Evolutionary conservation across 2,329 filamentous ascomycete species (phyloP), one percentile per base, ranked within the genome.

Genomic region (Zymoseptoria passerinii): DNA sequence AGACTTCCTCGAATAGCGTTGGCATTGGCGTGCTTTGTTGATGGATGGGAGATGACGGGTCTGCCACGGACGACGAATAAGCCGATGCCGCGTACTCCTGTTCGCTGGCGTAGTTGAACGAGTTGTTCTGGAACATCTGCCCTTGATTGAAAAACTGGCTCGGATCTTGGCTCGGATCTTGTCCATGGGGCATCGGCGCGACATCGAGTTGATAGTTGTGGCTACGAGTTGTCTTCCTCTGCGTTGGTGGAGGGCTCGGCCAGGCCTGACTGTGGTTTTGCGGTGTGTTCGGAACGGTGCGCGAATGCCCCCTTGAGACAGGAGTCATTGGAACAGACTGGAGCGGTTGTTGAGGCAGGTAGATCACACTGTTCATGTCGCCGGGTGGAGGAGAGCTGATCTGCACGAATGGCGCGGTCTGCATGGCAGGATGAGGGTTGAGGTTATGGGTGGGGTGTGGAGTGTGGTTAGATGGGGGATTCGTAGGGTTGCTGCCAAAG

Each of bases 261-360:
- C 71, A 72, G 59, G 68, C 60, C 56, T 74, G 71, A 18, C 58
- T 59, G 57, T 72, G 67, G 62, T 75, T 75, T 59, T 77, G 75
- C n/a, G 68, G 69, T 66, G 76, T 67, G 73, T 77, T 76, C 61
- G 79, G 78, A 51, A 83, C 81, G 50, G 83, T 82, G 51, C 81
- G 66, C 8, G 70, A 58, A 28, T 69, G 65, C 28, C 61, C 63
- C 40, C 70, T 77, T 44, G 65, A 60, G 56, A 68, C 61, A 23
- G 64, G 65, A 40, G 66, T 68, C 49, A 66, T 65, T 28, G 68
- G 65, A 58, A 68, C 61, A 54, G 56, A 57, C 48, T 62, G 61
- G 53, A 68, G 63, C 20, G 62, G 59, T 52, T 62, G 62, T 57
- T 70, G 65, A 55, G 67, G 63, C 49, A 66, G 44, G 57, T 60